These are phyloP conservation scores for Picea glauca DNA, from an alignment of 75 land plant genomes.

Conservation along the genomic window DNA sequence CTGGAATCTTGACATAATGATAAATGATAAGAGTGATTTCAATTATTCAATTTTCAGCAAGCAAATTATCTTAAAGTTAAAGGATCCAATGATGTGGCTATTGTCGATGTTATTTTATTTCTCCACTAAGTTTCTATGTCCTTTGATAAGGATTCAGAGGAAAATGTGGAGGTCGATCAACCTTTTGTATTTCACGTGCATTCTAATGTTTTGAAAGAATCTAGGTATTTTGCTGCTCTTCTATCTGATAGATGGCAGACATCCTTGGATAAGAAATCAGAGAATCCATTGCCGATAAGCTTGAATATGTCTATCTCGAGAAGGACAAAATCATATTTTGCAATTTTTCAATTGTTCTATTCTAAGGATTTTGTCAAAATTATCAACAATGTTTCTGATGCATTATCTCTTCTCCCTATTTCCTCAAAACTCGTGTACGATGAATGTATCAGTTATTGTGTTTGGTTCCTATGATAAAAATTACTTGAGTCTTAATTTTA, in stretches of 20 bases:
- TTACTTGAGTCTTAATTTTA: no score
- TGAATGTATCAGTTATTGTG: conserved; percentile 67
- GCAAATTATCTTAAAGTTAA: neutral
- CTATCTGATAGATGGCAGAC: conserved; percentile 84
- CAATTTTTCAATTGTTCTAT: conserved; percentile 62
- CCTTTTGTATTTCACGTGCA: conserved; percentile 16
- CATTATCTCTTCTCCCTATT: conserved; percentile 61
- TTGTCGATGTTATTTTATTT: conserved; percentile 43
- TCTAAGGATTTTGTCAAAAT: conserved; percentile 41
- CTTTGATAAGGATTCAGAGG: conserved; percentile 1
- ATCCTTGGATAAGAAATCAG: conserved; percentile 8
- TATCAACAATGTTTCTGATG: conserved; percentile 36
- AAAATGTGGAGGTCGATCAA: conserved; percentile 13
- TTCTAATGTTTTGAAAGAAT: conserved; percentile 50
- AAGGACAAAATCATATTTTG: conserved; percentile 26
- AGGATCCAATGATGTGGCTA: conserved; percentile 40
- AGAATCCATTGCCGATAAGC: conserved; percentile 21
- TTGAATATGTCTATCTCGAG: conserved; percentile 35
- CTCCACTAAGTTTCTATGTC: conserved; percentile 12
- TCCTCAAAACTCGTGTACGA: conserved; percentile 83
- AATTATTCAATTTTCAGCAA: neutral
- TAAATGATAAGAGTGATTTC: conserved; percentile 3
- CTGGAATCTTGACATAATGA: conserved; percentile 8
- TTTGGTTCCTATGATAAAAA: conserved; percentile 34
- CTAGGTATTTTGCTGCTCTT: conserved; percentile 67